Conservation (phyloP, 805 yeast species). For the Zygosaccharomyces bisporus region DNA sequence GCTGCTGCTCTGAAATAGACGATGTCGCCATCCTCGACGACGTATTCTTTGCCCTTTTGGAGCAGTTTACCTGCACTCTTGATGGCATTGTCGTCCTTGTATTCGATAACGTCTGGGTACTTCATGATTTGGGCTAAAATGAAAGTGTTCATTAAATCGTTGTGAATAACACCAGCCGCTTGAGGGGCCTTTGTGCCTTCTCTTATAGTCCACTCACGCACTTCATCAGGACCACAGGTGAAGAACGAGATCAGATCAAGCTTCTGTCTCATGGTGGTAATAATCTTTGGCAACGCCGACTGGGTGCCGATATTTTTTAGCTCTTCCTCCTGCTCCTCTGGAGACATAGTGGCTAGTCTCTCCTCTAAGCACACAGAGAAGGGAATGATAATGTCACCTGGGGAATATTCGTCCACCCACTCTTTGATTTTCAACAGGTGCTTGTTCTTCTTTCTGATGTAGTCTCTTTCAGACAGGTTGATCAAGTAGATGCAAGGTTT, state of each 20-base stretch:
- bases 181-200: conserved; percentile 92
- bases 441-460: conserved; percentile 83
- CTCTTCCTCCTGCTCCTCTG: conserved; percentile 75
- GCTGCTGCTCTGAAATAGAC: conserved; percentile 92
- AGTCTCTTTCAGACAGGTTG: conserved; percentile 86
- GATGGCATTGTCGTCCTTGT: conserved; percentile 76
- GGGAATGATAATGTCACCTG: conserved; percentile 90
- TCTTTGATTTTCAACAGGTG: conserved; percentile 73
- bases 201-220: conserved; percentile 97
- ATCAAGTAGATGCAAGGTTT: conserved; percentile 92
- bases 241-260: conserved; percentile 87
- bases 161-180: conserved; percentile 97
- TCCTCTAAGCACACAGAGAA: conserved; percentile 90
- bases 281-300: conserved; percentile 82
- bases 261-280: conserved; percentile 80
- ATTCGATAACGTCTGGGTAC: conserved; percentile 71
- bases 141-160: conserved; percentile 91
- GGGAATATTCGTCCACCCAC: conserved; percentile 69
- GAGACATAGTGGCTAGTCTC: conserved; percentile 81
- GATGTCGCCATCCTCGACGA: conserved; percentile 92
- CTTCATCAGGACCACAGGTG: conserved; percentile 95
- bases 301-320: conserved; percentile 67
- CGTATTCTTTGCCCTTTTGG: conserved; percentile 92
- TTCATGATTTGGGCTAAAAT: conserved; percentile 91
- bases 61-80: conserved; percentile 84